Percentiles rank a stretch among this genome's conserved stretches.
These are phyloP conservation scores for Porodaedalea pini DNA, from an alignment of 1,284 basidiomycete species.

Conservation along the genomic window DNA sequence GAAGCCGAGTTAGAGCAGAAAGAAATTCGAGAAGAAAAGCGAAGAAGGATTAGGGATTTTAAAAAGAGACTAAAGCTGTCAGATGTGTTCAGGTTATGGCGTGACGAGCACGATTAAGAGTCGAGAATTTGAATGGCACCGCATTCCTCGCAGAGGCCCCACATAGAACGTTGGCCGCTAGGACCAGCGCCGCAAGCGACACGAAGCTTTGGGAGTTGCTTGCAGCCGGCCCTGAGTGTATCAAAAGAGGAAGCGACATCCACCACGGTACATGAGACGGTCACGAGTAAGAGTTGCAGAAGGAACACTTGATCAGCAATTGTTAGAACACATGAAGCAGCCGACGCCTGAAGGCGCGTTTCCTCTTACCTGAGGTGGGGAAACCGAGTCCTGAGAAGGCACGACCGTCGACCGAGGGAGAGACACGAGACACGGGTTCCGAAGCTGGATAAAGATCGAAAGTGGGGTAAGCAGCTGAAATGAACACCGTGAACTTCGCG, in stretches of 20 bases:
- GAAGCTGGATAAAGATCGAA: constrained; percentile 61
- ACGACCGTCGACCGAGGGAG: constrained; percentile 49
- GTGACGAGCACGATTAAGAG: constrained; percentile 42
- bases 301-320: constrained; percentile 21
- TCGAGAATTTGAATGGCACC: constrained; percentile 85
- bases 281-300: constrained; percentile 21
- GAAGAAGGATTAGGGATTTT: constrained; percentile 12
- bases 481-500: constrained; percentile 22
- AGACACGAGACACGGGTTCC: constrained; percentile 34
- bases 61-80: constrained; percentile 10
- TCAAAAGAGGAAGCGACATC: constrained; percentile 13
- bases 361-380: constrained; percentile 64
- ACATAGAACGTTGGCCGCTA: constrained; percentile 70
- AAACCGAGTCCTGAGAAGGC: constrained; percentile 49
- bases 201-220: constrained; percentile 73
- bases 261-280: constrained; percentile 8
- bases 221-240: constrained; percentile 54
- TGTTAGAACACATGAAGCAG: constrained; percentile 6
- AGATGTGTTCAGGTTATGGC: background rate
- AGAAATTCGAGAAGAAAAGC: constrained; percentile 3
- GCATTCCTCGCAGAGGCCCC: constrained; percentile 82
- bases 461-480: constrained; percentile 53
- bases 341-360: constrained; percentile 6
- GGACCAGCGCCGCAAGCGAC: constrained; percentile 59
- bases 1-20: constrained; percentile 7